These are phyloP conservation scores for Aspergillus sclerotioniger DNA, from an alignment of 495 filamentous ascomycete species.

Conservation along the genomic window DNA sequence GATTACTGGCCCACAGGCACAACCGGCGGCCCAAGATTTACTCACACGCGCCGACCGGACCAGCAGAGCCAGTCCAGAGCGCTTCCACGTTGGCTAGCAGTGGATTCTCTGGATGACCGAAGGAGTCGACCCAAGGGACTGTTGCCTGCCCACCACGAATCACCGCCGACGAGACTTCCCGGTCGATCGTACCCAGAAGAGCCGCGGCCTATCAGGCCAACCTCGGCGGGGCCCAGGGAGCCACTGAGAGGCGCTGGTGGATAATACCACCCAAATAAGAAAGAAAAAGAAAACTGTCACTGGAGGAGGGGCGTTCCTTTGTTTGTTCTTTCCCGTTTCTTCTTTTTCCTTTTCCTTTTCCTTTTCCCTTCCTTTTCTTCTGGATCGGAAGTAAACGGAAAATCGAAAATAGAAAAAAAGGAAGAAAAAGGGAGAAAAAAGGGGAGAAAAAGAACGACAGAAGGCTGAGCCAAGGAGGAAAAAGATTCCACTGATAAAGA, in stretches of 20 bases:
- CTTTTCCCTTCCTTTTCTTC: not conserved
- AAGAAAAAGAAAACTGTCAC: not conserved
- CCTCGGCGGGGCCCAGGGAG: constrained; percentile 9
- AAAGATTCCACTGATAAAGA: no score
- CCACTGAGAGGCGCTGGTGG: constrained; percentile 9
- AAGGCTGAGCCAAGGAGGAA: no score
- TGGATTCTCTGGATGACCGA: not conserved
- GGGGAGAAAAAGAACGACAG: no score
- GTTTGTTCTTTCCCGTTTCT: not conserved
- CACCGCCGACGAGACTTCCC: constrained; percentile 12
- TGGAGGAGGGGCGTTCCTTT: not conserved
- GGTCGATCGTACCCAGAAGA: constrained; percentile 23
- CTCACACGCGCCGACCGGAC: not conserved
- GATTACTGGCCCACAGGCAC: constrained; percentile 16
- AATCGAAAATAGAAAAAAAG: no score
- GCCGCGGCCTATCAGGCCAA: constrained; percentile 17
- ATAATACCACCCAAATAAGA: constrained; percentile 1
- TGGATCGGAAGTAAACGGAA: no score
- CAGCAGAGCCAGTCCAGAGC: constrained; percentile 5
- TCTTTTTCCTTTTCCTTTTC: not conserved
- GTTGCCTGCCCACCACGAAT: constrained; percentile 11
- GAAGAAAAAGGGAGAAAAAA: no score
- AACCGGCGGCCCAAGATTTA: not conserved
- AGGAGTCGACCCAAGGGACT: constrained; percentile 13
- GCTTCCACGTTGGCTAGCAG: constrained; percentile 15